Conservation (phyloP, 345 rosid genomes). For the Brassica carinata region DNA sequence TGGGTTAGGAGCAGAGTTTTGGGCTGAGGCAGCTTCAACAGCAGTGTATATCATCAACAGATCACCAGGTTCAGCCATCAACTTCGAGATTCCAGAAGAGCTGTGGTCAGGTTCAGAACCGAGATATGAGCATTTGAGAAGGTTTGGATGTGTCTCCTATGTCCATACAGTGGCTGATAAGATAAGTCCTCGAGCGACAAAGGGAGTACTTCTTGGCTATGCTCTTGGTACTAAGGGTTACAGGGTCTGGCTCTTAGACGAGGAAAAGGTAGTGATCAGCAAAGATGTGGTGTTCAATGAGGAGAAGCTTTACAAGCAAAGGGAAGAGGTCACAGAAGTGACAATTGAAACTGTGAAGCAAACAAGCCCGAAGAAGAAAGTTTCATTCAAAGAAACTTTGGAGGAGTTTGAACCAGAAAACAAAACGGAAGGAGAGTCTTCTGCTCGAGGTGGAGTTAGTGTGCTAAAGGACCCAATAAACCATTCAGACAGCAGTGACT, state of each 20-base stretch:
- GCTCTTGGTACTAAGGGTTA: background rate
- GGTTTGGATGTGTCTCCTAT: background rate
- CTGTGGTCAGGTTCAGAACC: background rate
- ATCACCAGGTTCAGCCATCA: background rate
- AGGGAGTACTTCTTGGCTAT: background rate
- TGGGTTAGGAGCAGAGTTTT: no score
- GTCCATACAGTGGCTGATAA: background rate
- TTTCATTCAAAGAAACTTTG: background rate
- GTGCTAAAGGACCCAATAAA: no score
- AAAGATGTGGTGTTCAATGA: background rate
- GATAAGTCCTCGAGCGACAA: background rate
- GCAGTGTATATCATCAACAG: background rate
- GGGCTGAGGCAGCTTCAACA: no score
- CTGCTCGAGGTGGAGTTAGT: no score
- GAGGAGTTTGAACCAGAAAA: background rate
- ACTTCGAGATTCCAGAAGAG: background rate
- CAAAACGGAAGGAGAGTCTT: background rate
- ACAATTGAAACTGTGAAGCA: no score
- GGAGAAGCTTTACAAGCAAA: background rate
- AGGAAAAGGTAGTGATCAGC: background rate
- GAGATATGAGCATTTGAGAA: background rate
- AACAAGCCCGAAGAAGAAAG: background rate
- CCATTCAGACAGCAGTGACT: background rate
- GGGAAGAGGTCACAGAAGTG: no score
- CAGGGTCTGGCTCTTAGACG: background rate